phyloP scores from a whole-genome alignment of 163 green algal species.

The Trebouxiophyceae sp. region DNA sequence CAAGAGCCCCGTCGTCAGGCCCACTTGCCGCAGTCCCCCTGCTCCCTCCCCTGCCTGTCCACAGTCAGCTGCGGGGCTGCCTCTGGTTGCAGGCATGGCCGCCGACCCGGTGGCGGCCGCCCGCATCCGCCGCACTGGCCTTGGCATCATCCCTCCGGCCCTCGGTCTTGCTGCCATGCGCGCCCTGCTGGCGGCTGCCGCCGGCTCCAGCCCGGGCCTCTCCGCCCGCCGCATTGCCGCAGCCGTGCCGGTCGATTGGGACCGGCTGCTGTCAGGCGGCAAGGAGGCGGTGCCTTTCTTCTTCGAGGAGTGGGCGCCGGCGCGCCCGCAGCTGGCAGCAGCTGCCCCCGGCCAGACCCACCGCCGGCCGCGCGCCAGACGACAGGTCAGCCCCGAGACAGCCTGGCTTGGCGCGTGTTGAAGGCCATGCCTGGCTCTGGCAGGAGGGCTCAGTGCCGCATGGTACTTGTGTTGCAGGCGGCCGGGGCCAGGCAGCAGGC shows the following conservation, averaged over 20 bases:
- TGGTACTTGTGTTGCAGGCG: too few species aligned
- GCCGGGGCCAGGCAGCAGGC: too few species aligned
- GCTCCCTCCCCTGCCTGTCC: neutral
- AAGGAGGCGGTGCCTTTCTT: constrained; percentile 1
- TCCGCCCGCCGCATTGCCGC: constrained; percentile 12
- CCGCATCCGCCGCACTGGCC: constrained; percentile 7
- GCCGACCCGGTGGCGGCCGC: neutral
- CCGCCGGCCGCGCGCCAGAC: too few species aligned
- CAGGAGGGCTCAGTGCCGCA: too few species aligned
- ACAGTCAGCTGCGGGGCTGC: neutral
- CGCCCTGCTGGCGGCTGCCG: constrained; percentile 3
- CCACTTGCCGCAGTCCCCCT: too few species aligned
- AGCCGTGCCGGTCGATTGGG: constrained; percentile 46
- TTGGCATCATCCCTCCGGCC: constrained; percentile 7
- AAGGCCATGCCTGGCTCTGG: too few species aligned
- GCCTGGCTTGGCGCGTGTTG: too few species aligned
- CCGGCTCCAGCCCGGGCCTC: neutral
- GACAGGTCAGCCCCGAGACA: too few species aligned
- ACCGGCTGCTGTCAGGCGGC: constrained; percentile 23
- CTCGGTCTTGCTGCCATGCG: constrained; percentile 22
- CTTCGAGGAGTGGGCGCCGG: constrained; percentile 9
- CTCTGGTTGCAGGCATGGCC: constrained; percentile 20
- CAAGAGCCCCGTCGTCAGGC: too few species aligned
- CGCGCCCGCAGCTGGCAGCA: too few species aligned
- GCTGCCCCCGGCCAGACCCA: too few species aligned